Evolutionary conservation across 129 eudicot species (phyloP).

Genomic region (Cynara cardunculus): DNA sequence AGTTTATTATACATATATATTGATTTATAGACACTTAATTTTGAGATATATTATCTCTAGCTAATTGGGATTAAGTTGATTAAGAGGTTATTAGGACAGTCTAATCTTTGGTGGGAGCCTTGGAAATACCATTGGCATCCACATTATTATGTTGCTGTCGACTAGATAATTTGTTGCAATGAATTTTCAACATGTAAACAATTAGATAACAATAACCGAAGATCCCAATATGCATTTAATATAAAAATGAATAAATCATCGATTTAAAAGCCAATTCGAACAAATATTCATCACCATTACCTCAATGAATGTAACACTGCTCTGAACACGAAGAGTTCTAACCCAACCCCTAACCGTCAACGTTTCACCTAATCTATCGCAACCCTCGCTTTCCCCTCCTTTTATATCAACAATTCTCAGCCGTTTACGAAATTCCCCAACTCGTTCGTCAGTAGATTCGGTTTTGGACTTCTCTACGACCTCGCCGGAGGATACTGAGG

Average conservation of each 20-base stretch:
- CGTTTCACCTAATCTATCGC: constrained; percentile 60
- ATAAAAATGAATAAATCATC: not conserved
- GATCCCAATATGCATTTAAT: not conserved
- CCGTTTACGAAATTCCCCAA: constrained; percentile 61
- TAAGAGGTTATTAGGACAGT: not conserved
- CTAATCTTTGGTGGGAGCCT: not conserved
- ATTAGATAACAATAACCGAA: not conserved
- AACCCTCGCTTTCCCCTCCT: constrained; percentile 75
- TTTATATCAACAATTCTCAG: constrained; percentile 67
- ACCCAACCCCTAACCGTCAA: constrained; percentile 85
- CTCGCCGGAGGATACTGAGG: constrained; percentile 45
- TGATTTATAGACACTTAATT: not conserved
- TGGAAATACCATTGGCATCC: not conserved
- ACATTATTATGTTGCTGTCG: not conserved
- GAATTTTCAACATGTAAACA: not conserved
- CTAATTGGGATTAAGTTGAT: not conserved
- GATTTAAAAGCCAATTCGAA: not conserved
- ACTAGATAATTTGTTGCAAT: not conserved
- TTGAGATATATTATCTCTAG: not conserved
- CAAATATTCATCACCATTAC: constrained; percentile 25
- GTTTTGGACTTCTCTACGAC: constrained; percentile 30
- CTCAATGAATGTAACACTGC: constrained; percentile 94
- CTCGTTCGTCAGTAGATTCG: constrained; percentile 28
- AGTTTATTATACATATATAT: not conserved
- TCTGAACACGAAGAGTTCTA: constrained; percentile 79